phyloP scores from a whole-genome alignment of 176 grass and related monocot genomes.

The Oryza nivara region DNA sequence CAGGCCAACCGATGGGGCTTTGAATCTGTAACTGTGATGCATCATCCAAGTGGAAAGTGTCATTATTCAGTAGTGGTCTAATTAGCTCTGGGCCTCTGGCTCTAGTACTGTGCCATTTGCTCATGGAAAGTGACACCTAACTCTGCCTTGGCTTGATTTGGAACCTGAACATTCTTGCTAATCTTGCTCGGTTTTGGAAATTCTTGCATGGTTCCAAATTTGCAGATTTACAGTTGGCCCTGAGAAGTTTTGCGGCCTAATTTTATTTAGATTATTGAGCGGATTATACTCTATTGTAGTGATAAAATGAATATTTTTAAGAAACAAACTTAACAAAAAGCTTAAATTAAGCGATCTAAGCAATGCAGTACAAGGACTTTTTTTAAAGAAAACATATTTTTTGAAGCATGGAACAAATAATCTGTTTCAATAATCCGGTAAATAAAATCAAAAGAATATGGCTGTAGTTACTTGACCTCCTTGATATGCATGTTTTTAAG shows the following conservation, averaged over 20 bases:
- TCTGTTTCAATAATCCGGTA: too few relatives aligned
- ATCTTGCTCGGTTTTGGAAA: not conserved
- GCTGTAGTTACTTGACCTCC: too few relatives aligned
- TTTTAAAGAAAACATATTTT: too few relatives aligned
- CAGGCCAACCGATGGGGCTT: not conserved
- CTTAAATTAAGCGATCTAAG: too few relatives aligned
- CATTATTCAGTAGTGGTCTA: not conserved
- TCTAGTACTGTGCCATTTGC: not conserved
- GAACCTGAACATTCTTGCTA: not conserved
- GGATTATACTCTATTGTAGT: too few relatives aligned
- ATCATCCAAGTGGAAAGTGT: not conserved
- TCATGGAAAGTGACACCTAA: not conserved
- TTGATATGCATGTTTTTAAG: not conserved
- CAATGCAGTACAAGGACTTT: too few relatives aligned
- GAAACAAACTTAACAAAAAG: too few relatives aligned
- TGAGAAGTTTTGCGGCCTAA: not conserved
- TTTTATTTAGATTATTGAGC: too few relatives aligned
- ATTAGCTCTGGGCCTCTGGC: not conserved
- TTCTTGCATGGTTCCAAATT: not conserved
- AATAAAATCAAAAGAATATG: too few relatives aligned
- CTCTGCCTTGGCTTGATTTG: conserved; percentile 1
- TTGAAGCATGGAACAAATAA: too few relatives aligned
- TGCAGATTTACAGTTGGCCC: not conserved
- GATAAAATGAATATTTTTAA: too few relatives aligned
- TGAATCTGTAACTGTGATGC: not conserved